A percentile compares a stretch with the other conserved stretches of the same genome.
Conservation (phyloP, 2,329 filamentous ascomycete genomes). For the Aspergillus hortae region DNA sequence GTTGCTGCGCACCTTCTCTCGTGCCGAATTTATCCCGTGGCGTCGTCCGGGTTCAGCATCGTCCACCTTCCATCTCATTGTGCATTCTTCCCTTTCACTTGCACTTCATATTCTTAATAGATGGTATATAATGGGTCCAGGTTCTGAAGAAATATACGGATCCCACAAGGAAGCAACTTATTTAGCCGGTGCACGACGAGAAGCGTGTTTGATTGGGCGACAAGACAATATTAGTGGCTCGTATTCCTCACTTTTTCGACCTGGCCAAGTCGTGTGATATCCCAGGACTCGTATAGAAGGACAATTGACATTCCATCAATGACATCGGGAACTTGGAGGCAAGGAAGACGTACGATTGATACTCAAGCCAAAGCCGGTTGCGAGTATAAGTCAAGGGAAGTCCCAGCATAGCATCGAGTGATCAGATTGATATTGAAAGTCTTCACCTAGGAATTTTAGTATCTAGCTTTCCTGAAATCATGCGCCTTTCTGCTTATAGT, state of each 20-base stretch:
- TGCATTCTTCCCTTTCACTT: neutral
- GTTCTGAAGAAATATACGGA: too few relatives aligned
- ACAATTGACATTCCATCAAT: neutral
- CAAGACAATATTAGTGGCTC: neutral
- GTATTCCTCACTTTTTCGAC: neutral
- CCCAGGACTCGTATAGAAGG: neutral
- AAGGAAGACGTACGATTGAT: neutral
- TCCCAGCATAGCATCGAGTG: neutral
- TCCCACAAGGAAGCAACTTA: neutral
- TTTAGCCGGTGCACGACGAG: neutral
- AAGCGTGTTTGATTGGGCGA: neutral
- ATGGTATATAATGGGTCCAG: too few relatives aligned
- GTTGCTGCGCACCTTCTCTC: neutral
- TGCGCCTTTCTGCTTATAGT: neutral
- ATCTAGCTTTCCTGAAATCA: neutral
- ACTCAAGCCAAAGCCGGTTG: neutral
- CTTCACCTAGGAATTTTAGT: neutral
- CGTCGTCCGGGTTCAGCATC: neutral
- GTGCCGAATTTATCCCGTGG: neutral
- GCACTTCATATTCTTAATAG: too few relatives aligned
- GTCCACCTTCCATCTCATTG: neutral
- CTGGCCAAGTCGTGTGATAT: neutral
- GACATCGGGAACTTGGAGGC: neutral
- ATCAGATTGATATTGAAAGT: neutral
- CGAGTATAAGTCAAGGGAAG: neutral